Evolutionary conservation across 2,329 filamentous ascomycete genomes (phyloP), one percentile per base, ranked within the genome.

Genomic region (Fusarium scirpi): DNA sequence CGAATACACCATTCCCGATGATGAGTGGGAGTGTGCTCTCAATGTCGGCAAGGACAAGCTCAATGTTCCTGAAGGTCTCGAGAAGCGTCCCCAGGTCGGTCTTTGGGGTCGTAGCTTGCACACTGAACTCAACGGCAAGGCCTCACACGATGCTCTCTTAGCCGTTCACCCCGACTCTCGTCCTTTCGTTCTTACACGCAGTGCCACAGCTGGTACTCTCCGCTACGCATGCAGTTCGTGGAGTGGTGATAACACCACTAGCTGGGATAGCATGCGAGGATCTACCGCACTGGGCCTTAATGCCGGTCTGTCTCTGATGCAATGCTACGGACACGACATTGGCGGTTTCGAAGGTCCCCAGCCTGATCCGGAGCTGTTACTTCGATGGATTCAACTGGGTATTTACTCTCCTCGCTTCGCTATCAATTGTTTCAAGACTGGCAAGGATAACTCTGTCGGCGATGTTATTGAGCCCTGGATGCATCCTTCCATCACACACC

Each of bases 381-480:
- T 93, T 5, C 87, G 91, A 30, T 94, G 91, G 91, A 84, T 93
- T 15, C 91, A 93, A 74, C 84, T 92, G 3, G 91, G 91, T 8
- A 87, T 89, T 64, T 87, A 92, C 79, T 91, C 90, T 3, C 86
- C 89, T 1, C 88, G 91, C 0, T 93, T 93, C 72, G 89, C 91
- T 13, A 93, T 93, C 81, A 93, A 93, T 78, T 93, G 91, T 78
- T 93, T 91, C 86, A 93, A 93, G 80, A 93, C 91, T 0, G 85
- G 87, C 0, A 81, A 86, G 1, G 89, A 93, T 78, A 92, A 90
- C 72, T 83, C 83, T 0, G 84, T 92, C 25, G 91, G 91, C 10
- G 91, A 92, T 38, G 90, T 93, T 1, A 93, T 93, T 62, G 91
- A 93, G 80, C 91, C 91, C 0, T 93, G 90, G 90, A 92, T 93